A percentile compares a stretch with the other conserved stretches of the same genome.
phyloP scores from a whole-genome alignment of 2,329 filamentous ascomycete species.

The Cordyceps militaris region DNA sequence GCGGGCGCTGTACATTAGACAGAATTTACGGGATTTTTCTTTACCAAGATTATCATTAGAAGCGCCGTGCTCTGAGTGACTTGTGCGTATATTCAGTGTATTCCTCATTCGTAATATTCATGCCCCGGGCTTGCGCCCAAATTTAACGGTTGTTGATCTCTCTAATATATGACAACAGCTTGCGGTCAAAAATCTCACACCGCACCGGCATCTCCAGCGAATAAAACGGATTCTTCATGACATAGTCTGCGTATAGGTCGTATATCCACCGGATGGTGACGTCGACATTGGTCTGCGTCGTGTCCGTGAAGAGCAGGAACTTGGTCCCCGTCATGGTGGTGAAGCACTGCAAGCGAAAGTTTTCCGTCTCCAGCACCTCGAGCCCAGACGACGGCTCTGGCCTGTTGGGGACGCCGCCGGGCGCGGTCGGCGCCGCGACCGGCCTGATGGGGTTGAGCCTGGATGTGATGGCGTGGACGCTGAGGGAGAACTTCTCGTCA shows the following conservation, averaged over 20 bases:
- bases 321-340: slow-evolving; percentile 91
- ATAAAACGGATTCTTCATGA: slow-evolving; percentile 99
- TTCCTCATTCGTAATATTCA: slow-evolving; percentile 1
- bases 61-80: not conserved
- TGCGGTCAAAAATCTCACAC: slow-evolving; percentile 91
- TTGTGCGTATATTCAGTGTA: not conserved
- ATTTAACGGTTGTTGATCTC: slow-evolving; percentile 54
- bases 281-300: slow-evolving; percentile 79
- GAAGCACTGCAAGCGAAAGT: slow-evolving; percentile 94
- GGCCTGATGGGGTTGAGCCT: slow-evolving; percentile 51
- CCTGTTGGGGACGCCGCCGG: slow-evolving; percentile 38
- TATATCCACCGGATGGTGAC: slow-evolving; percentile 78
- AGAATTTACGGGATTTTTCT: slow-evolving; percentile 21
- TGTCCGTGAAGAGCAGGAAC: slow-evolving; percentile 91
- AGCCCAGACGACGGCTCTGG: slow-evolving; percentile 67
- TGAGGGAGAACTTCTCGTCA: slow-evolving; percentile 22
- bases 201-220: slow-evolving; percentile 95
- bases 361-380: slow-evolving; percentile 87
- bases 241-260: slow-evolving; percentile 91
- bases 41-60: not conserved
- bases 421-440: slow-evolving; percentile 25
- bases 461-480: slow-evolving; percentile 63
- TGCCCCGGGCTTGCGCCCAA: not conserved
- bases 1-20: slow-evolving; percentile 28
- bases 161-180: slow-evolving; percentile 73